phyloP scores from a whole-genome alignment of 2,329 filamentous ascomycete genomes.

The Aschersonia sp. region DNA sequence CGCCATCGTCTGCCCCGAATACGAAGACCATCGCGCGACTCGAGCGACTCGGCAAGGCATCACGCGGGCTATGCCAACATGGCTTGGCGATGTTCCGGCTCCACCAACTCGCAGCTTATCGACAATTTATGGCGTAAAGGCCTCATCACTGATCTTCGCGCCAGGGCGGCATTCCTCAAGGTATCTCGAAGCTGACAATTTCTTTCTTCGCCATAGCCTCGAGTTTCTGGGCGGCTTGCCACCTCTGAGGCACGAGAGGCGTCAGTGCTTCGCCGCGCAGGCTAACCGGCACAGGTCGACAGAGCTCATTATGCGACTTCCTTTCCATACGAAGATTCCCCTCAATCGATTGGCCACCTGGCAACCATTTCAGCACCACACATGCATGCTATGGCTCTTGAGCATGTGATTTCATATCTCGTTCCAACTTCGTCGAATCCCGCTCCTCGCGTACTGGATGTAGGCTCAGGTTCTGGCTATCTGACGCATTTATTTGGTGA shows the following conservation, averaged over 20 bases:
- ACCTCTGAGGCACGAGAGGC: background rate
- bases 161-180: conserved; percentile 63
- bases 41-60: background rate
- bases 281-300: conserved; percentile 52
- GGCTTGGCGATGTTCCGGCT: conserved; percentile 81
- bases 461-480: conserved; percentile 69
- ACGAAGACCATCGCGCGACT: too few relatives aligned
- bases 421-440: conserved; percentile 18
- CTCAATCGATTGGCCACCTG: conserved; percentile 37
- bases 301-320: conserved; percentile 67
- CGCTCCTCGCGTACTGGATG: conserved; percentile 48
- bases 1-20: too few relatives aligned
- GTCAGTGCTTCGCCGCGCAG: background rate
- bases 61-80: conserved; percentile 31
- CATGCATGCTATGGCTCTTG: conserved; percentile 43
- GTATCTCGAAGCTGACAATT: background rate
- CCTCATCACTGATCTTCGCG: conserved; percentile 57
- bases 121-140: conserved; percentile 60
- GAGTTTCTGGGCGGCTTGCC: too few relatives aligned
- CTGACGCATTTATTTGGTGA: conserved; percentile 80
- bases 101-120: conserved; percentile 60
- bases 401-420: conserved; percentile 32
- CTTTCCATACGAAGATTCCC: conserved; percentile 50
- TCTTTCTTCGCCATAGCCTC: too few relatives aligned
- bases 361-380: conserved; percentile 47